Percentiles rank a stretch among this genome's conserved stretches.
These are phyloP conservation scores for Neurospora cerealis DNA, from an alignment of 495 filamentous ascomycete species.

Conservation along the genomic window DNA sequence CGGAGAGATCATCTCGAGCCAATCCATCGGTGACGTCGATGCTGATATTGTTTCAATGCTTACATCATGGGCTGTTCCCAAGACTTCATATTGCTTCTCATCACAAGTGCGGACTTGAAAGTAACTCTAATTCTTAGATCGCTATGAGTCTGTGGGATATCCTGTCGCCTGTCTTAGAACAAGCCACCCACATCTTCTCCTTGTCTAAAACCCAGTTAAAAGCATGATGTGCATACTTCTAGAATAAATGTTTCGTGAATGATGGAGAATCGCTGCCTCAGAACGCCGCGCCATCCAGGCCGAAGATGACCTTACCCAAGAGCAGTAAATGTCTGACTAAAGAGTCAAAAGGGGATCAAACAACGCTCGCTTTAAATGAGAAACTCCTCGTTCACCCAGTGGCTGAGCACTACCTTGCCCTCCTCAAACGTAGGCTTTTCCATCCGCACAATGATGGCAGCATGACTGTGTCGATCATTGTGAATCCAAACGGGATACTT, in stretches of 20 bases:
- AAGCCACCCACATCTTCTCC: not conserved
- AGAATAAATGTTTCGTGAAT: not conserved
- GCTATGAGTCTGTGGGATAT: not conserved
- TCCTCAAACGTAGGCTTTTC: slow-evolving; percentile 56
- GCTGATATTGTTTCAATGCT: not conserved
- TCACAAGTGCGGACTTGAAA: not conserved
- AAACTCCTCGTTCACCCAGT: slow-evolving; percentile 76
- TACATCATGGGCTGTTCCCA: not conserved
- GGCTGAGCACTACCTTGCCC: slow-evolving; percentile 65
- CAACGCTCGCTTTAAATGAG: slow-evolving; percentile 7
- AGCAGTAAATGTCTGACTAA: not conserved
- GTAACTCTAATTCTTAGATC: not conserved
- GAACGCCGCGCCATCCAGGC: not conserved
- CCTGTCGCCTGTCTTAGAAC: not conserved
- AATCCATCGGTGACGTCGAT: not conserved
- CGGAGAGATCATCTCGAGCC: not conserved
- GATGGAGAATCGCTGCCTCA: not conserved
- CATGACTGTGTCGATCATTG: slow-evolving; percentile 68
- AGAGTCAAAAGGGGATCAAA: not conserved
- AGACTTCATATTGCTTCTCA: not conserved
- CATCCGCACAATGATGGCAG: slow-evolving; percentile 76
- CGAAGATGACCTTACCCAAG: not conserved
- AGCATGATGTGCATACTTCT: not conserved
- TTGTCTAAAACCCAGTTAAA: not conserved
- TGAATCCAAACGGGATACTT: slow-evolving; percentile 88